A percentile compares a stretch with the other conserved stretches of the same genome.
Conservation (phyloP, 495 filamentous ascomycete genomes). For the Sphaerosporella brunnea region DNA sequence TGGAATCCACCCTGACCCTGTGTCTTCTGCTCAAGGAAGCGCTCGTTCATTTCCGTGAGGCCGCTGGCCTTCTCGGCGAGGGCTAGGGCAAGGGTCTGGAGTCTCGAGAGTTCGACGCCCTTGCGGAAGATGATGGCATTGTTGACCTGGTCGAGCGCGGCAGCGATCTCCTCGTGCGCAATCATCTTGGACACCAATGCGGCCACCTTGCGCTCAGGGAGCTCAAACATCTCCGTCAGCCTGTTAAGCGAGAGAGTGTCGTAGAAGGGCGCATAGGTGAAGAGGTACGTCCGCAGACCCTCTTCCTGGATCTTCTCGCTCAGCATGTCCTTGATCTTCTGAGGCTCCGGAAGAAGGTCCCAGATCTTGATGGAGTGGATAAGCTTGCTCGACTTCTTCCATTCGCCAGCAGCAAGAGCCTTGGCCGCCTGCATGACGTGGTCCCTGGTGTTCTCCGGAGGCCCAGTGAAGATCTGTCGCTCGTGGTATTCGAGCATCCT, state of each 20-base stretch:
- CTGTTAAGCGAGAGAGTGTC: conserved; percentile 79
- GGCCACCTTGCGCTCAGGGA: conserved; percentile 69
- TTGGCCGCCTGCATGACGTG: conserved; percentile 98
- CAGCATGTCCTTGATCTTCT: conserved; percentile 90
- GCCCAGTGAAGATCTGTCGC: conserved; percentile 95
- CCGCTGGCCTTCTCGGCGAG: conserved; percentile 88
- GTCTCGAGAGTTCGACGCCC: conserved; percentile 88
- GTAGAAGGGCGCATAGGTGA: conserved; percentile 99
- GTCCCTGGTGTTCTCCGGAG: conserved; percentile 94
- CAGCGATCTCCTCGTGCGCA: conserved; percentile 90
- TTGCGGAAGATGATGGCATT: conserved; percentile 97
- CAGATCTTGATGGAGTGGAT: conserved; percentile 98
- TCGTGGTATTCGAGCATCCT: conserved; percentile 99
- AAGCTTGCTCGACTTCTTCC: conserved; percentile 87
- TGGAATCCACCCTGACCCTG: conserved; percentile 91
- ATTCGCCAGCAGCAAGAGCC: conserved; percentile 87
- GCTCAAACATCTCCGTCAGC: conserved; percentile 87
- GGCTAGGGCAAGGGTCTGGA: conserved; percentile 87
- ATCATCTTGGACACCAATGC: conserved; percentile 99
- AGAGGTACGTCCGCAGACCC: conserved; percentile 92
- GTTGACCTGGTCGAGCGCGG: conserved; percentile 94
- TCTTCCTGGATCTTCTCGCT: conserved; percentile 96
- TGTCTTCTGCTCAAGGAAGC: conserved; percentile 87
- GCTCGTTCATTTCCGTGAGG: conserved; percentile 92
- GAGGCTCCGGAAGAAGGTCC: conserved; percentile 81